A percentile compares a stretch with the other conserved stretches of the same genome.
Conservation (phyloP, 306 rosid genomes). For the Biancaea sappan region DNA sequence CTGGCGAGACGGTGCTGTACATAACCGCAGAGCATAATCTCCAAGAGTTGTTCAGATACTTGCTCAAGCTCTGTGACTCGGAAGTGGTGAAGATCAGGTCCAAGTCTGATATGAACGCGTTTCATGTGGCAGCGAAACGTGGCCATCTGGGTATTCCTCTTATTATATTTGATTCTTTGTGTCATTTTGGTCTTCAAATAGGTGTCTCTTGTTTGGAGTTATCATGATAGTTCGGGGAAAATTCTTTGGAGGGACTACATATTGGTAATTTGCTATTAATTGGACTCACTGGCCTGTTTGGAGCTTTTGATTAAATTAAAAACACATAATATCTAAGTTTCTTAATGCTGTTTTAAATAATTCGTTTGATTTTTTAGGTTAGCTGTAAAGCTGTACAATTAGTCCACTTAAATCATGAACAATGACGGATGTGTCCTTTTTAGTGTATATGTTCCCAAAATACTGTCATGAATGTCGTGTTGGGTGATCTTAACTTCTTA, state of each 20-base stretch:
- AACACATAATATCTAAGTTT: not conserved
- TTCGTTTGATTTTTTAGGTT: not conserved
- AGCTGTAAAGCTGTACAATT: not conserved
- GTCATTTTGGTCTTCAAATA: constrained; percentile 1
- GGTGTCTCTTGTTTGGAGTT: not conserved
- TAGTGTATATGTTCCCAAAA: not conserved
- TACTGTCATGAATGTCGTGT: not conserved
- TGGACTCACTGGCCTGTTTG: not conserved
- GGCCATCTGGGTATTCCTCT: constrained; percentile 73
- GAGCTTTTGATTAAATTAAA: not conserved
- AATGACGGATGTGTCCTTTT: not conserved
- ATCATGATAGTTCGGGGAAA: not conserved
- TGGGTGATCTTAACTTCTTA: not conserved
- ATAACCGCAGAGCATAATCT: constrained; percentile 73
- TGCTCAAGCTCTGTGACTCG: constrained; percentile 56
- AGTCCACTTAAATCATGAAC: not conserved
- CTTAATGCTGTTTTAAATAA: not conserved
- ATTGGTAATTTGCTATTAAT: constrained; percentile 10
- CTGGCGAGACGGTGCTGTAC: constrained; percentile 75
- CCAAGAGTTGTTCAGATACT: constrained; percentile 58
- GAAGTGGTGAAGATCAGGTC: constrained; percentile 76
- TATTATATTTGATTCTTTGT: not conserved
- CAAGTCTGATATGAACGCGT: constrained; percentile 79
- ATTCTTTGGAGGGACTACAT: not conserved
- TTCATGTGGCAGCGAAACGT: constrained; percentile 85